These are phyloP conservation scores for Eurotiales sp. DNA, from an alignment of 2,329 filamentous ascomycete species.

Conservation along the genomic window DNA sequence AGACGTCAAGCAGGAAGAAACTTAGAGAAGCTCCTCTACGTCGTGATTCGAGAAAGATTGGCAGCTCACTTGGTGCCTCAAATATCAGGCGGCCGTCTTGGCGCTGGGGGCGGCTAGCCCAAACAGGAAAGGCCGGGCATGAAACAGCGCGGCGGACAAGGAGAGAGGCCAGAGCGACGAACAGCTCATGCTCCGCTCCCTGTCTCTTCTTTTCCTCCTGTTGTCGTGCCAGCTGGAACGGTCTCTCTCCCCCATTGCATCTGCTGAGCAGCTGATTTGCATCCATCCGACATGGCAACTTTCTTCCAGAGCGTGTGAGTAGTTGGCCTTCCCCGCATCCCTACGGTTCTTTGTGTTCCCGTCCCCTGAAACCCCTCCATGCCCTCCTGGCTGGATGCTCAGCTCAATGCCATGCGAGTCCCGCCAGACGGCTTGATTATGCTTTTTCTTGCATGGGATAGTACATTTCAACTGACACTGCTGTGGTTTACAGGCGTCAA, in stretches of 20 bases:
- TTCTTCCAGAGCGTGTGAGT: conserved; percentile 52
- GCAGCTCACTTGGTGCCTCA: background rate
- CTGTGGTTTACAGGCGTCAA: conserved; percentile 38
- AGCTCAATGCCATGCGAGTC: too few relatives aligned
- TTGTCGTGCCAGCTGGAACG: conserved; percentile 1
- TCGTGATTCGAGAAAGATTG: too few relatives aligned
- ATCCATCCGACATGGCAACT: conserved; percentile 38
- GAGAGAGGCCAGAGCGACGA: conserved; percentile 11
- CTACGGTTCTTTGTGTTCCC: conserved; percentile 8
- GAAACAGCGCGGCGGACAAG: conserved; percentile 12
- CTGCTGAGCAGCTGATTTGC: conserved; percentile 12
- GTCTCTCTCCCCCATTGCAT: background rate
- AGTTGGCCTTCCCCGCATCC: conserved; percentile 13
- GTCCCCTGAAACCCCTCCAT: background rate
- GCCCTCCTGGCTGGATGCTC: too few relatives aligned
- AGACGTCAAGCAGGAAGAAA: too few relatives aligned
- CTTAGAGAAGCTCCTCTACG: too few relatives aligned
- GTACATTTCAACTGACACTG: conserved; percentile 21
- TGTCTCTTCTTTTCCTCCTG: conserved; percentile 4
- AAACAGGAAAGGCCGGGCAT: background rate
- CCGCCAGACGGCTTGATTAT: too few relatives aligned
- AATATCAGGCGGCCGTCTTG: background rate
- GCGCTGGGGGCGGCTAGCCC: background rate
- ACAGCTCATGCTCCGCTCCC: conserved; percentile 8
- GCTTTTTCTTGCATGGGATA: background rate